phyloP scores from a whole-genome alignment of 1,139 yeast genomes.

The Trichomonascaceae sp. region DNA sequence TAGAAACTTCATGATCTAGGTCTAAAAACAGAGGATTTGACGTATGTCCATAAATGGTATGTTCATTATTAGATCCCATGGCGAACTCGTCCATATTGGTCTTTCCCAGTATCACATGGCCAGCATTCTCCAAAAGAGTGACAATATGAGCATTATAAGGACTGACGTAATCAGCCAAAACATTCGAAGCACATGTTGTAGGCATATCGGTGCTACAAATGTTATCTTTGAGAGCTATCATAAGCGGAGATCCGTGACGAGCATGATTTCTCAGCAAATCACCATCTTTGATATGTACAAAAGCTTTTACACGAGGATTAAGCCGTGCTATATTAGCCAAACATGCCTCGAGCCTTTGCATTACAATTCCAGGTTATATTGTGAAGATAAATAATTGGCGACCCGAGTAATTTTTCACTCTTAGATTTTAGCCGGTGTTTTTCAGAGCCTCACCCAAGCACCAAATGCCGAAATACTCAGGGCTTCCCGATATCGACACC shows the following conservation, averaged over 20 bases:
- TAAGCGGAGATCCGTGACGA: slow-evolving; percentile 5
- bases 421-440: neutral
- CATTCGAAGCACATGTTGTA: slow-evolving; percentile 72
- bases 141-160: slow-evolving; percentile 83
- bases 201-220: slow-evolving; percentile 57
- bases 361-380: neutral
- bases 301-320: slow-evolving; percentile 28
- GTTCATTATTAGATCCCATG: slow-evolving; percentile 67
- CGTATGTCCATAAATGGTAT: slow-evolving; percentile 49
- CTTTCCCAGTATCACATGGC: slow-evolving; percentile 57
- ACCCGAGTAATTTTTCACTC: no score
- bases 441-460: neutral
- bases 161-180: slow-evolving; percentile 47
- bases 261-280: slow-evolving; percentile 15
- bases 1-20: slow-evolving; percentile 32
- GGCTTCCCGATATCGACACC: slow-evolving; percentile 19
- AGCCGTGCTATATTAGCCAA: slow-evolving; percentile 8
- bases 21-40: slow-evolving; percentile 51
- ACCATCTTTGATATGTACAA: slow-evolving; percentile 22
- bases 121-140: slow-evolving; percentile 44
- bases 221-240: slow-evolving; percentile 66
- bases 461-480: slow-evolving; percentile 17
- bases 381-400: no score
- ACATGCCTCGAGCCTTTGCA: slow-evolving; percentile 8
- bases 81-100: slow-evolving; percentile 97